Base-by-base conservation (phyloP, 2,329 filamentous ascomycete genomes). In the Stagonosporopsis cucurbitacearum region DNA sequence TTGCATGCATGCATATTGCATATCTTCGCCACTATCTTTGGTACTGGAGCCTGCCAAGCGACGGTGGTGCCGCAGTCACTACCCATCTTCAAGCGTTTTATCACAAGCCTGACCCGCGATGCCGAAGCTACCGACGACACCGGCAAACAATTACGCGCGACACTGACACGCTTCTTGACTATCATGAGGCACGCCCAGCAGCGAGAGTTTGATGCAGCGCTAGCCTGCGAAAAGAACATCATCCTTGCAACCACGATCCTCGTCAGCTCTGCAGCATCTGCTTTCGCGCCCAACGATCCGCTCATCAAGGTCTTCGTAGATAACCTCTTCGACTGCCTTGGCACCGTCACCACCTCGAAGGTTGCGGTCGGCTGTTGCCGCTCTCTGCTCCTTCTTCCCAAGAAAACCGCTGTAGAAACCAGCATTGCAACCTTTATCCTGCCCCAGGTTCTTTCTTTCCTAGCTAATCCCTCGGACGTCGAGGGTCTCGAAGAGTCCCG, bases 1-100 rank as follows among this genome's bases (percentile, higher is more conserved):
- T 83, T 99, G 6, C 92, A 98, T 71, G 94, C 95, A 35, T 98
- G 94, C 70, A 96, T 98, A 64, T 85, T 99, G 45, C 93, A 99
- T 78, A 96, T 98, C 51, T 97, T 98, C 71, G 90, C 91, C 50
- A 96, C 92, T 0, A 95, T 96, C 54, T 84, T 99, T 12, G 90
- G 91, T 13, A 97, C 92, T 0, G 89, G 91, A 0, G 83, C 87
- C 11, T 98, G 94, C 69, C 96, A 99, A 76, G 86, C 91, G 23
- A 84, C 91, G 33, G 91, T 98, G 28, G 88, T 98, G 1, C 94
- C 95, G 0, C 91, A 96, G 75, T 88, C 92, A 2, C 83, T 99
- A 15, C 91, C 95, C 0, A 96, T 93, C 36, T 88, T 99, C 73
- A 94, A 96, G 75, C 88, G 93, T 26, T 99, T 99, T 74, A 84